Evolutionary conservation across 2,329 filamentous ascomycete genomes (phyloP), one percentile per base, ranked within the genome.

Genomic region (Penicillium olsonii): DNA sequence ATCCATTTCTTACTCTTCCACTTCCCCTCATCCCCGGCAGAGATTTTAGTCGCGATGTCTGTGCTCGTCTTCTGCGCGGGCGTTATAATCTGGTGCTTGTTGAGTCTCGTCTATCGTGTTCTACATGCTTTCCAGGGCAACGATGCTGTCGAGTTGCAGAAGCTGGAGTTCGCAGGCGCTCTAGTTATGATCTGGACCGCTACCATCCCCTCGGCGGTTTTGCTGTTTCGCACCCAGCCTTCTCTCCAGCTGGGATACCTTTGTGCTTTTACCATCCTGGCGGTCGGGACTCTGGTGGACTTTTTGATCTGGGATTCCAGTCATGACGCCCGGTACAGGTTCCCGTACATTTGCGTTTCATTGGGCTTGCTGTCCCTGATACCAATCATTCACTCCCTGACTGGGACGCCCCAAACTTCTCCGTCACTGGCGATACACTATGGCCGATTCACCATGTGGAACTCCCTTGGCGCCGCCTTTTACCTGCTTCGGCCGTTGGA

Each of bases 141-240:
- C 11, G n/a, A 49, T 22, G 42, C 53, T 17, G 41, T 24, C 37
- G 29, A 46, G 10, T 44, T 45, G 49, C 45, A 52, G 18, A 50
- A 47, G 26, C 42, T 52, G 18, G 53, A 55, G 42, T 29, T 44
- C 33, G 49, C 29, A 17, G 45, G 38, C 11, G 37, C 15, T 11
- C 33, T 52, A 11, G 12, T 53, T 20, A 45, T 55, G 7, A 55
- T 55, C 14, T 55, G 31, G 24, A 41, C 50, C 5, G 19, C 38
- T 11, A 39, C 50, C 14, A 20, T 55, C 33, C 50, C 44, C 24
- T 27, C 45, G 4, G 42, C 45, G 45, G 35, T 45, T 7, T 12
- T 50, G 15, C 20, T 39, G 20, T 50, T 50, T 27, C 37, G 18
- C 9, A 17, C 34, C 4, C 26, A 40, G 26, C 41, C 26, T n/a